Percentiles rank a stretch among this genome's conserved stretches.
phyloP scores from a whole-genome alignment of 441 rosid species.

The Lagerstroemia fauriei region DNA sequence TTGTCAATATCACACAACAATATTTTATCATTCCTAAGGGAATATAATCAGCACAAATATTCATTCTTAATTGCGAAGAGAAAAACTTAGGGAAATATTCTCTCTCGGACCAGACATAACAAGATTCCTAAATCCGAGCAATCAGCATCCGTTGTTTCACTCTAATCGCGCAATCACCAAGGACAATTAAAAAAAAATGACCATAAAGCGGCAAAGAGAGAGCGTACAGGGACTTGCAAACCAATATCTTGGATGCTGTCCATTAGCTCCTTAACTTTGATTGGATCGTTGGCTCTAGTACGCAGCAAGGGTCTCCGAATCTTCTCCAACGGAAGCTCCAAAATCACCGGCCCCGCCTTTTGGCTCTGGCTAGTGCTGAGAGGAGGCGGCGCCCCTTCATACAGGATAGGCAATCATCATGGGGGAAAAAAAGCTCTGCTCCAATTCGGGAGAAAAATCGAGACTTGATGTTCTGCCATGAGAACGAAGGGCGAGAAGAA shows the following conservation, averaged over 20 bases:
- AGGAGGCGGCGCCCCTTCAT: slow-evolving; percentile 33
- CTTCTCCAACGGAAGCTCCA: slow-evolving; percentile 68
- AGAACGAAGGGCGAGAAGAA: neutral
- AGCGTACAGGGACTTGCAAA: slow-evolving; percentile 83
- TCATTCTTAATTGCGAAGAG: neutral
- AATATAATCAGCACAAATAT: neutral
- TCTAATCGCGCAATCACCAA: neutral
- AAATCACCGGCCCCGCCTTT: slow-evolving; percentile 57
- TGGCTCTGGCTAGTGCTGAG: slow-evolving; percentile 25
- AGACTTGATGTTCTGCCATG: neutral
- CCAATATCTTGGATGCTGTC: slow-evolving; percentile 80
- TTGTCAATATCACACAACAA: neutral
- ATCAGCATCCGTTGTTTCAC: too few relatives aligned
- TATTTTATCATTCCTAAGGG: neutral
- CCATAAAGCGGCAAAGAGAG: neutral
- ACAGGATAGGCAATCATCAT: neutral
- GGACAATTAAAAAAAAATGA: neutral
- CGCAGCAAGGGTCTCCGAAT: slow-evolving; percentile 75
- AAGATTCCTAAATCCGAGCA: too few relatives aligned
- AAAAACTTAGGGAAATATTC: neutral
- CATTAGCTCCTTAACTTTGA: slow-evolving; percentile 78
- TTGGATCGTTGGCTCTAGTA: slow-evolving; percentile 76
- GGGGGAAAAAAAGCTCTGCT: neutral
- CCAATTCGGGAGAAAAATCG: slow-evolving; percentile 7
- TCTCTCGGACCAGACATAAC: too few relatives aligned